Percentiles rank a stretch among this genome's conserved stretches.
Conservation (phyloP, 2,329 filamentous ascomycete species). For the Alternaria sp. region DNA sequence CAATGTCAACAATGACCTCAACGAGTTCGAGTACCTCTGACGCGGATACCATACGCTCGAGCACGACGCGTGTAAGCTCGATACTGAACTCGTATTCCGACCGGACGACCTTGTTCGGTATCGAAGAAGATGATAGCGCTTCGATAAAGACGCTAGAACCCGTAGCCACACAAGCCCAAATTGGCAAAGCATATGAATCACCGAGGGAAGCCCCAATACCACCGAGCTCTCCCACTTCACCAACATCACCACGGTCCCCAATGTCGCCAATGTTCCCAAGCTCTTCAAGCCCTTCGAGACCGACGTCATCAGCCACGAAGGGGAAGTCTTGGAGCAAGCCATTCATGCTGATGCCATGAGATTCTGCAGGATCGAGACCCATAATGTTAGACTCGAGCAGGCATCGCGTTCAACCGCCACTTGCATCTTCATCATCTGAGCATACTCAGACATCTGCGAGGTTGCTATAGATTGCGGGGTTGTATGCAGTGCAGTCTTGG, state of each 20-base stretch:
- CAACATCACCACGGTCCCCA: slow-evolving; percentile 12
- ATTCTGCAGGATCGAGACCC: neutral
- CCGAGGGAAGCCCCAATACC: slow-evolving; percentile 23
- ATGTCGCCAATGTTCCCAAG: slow-evolving; percentile 14
- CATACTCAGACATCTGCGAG: slow-evolving; percentile 12
- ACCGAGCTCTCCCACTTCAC: slow-evolving; percentile 24
- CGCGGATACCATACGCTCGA: slow-evolving; percentile 38
- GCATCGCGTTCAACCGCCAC: slow-evolving; percentile 12
- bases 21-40: slow-evolving; percentile 34
- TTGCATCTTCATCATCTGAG: slow-evolving; percentile 4
- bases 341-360: slow-evolving; percentile 38
- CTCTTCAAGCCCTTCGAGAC: slow-evolving; percentile 23
- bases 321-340: slow-evolving; percentile 41
- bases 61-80: slow-evolving; percentile 33
- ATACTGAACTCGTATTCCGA: slow-evolving; percentile 42
- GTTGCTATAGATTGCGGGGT: slow-evolving; percentile 5
- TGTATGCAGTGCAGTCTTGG: neutral
- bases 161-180: slow-evolving; percentile 8
- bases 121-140: slow-evolving; percentile 38
- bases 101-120: slow-evolving; percentile 35
- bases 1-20: slow-evolving; percentile 38
- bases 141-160: slow-evolving; percentile 36
- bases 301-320: slow-evolving; percentile 16
- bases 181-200: slow-evolving; percentile 23
- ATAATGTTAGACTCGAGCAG: slow-evolving; percentile 1